Evolutionary conservation across 345 rosid genomes (phyloP).

Genomic region (Hibiscus trionum): DNA sequence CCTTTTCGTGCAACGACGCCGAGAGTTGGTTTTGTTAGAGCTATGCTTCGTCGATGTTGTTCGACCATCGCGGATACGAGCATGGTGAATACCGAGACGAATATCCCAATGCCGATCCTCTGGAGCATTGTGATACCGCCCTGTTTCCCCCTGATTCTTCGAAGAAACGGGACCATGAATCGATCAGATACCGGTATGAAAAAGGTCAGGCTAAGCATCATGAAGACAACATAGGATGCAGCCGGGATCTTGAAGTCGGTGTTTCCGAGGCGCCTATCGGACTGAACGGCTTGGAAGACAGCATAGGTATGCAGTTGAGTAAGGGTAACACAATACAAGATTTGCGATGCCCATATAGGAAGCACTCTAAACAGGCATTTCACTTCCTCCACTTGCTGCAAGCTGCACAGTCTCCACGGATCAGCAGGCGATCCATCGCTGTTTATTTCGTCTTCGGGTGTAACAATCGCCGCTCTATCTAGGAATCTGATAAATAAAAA

Average conservation of each 20-base stretch:
- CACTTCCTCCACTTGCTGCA: slow-evolving; percentile 64
- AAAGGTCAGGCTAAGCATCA: slow-evolving; percentile 42
- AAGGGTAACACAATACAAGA: slow-evolving; percentile 31
- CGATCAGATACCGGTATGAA: slow-evolving; percentile 54
- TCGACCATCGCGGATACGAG: slow-evolving; percentile 43
- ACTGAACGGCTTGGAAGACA: slow-evolving; percentile 53
- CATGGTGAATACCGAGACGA: slow-evolving; percentile 28
- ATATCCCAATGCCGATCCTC: slow-evolving; percentile 30
- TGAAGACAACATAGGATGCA: slow-evolving; percentile 38
- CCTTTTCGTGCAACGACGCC: slow-evolving; percentile 37
- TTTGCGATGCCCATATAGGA: slow-evolving; percentile 52
- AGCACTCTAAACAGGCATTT: slow-evolving; percentile 48
- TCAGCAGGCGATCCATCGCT: slow-evolving; percentile 38
- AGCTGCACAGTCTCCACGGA: slow-evolving; percentile 62
- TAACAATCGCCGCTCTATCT: slow-evolving; percentile 55
- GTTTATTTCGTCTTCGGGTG: slow-evolving; percentile 31
- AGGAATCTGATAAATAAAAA: slow-evolving; percentile 18
- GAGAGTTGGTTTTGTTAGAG: slow-evolving; percentile 38
- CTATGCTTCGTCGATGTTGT: slow-evolving; percentile 32
- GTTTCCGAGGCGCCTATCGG: slow-evolving; percentile 33
- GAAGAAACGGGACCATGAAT: slow-evolving; percentile 34
- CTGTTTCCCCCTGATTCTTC: slow-evolving; percentile 32
- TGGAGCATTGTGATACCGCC: slow-evolving; percentile 39
- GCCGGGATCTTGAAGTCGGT: slow-evolving; percentile 43
- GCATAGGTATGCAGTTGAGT: slow-evolving; percentile 52